A percentile compares a stretch with the other conserved stretches of the same genome.
Conservation (phyloP, 805 yeast genomes). For the Candida xiaguanensis region DNA sequence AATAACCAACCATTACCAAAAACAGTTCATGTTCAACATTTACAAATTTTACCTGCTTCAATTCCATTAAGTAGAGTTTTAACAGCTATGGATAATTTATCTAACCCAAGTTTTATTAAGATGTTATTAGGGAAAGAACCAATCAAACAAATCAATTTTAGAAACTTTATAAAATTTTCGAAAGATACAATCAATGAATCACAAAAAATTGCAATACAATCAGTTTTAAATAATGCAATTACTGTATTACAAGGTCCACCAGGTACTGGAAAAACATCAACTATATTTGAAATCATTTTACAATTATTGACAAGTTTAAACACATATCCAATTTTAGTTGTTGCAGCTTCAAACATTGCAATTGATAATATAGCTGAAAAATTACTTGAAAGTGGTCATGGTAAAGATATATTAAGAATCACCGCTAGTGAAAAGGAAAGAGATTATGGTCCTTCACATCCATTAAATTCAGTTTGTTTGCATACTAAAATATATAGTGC, state of each 20-base stretch:
- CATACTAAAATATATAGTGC: slow-evolving; percentile 56
- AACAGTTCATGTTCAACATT: slow-evolving; percentile 32
- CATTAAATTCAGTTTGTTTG: slow-evolving; percentile 55
- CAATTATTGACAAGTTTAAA: slow-evolving; percentile 53
- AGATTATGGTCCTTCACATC: slow-evolving; percentile 57
- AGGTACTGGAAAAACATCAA: slow-evolving; percentile 53
- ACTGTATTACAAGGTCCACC: slow-evolving; percentile 60
- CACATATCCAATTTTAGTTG: slow-evolving; percentile 63
- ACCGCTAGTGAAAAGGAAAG: slow-evolving; percentile 57
- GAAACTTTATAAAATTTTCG: slow-evolving; percentile 49
- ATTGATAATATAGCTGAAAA: slow-evolving; percentile 75
- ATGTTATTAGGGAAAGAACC: slow-evolving; percentile 55
- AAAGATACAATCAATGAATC: slow-evolving; percentile 53
- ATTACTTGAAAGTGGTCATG: slow-evolving; percentile 43
- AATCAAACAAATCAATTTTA: slow-evolving; percentile 53
- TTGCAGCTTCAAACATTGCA: slow-evolving; percentile 74
- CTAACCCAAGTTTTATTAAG: slow-evolving; percentile 48
- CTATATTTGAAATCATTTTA: slow-evolving; percentile 42
- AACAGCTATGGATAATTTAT: slow-evolving; percentile 60
- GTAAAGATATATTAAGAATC: slow-evolving; percentile 52
- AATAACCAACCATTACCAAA: slow-evolving; percentile 53
- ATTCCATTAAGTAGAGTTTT: slow-evolving; percentile 61
- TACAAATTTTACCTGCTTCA: slow-evolving; percentile 55
- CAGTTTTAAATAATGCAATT: slow-evolving; percentile 47
- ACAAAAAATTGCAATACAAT: slow-evolving; percentile 54